These are phyloP conservation scores for Yamadazyma laniorum DNA, from an alignment of 805 yeast genomes.

Conservation along the genomic window DNA sequence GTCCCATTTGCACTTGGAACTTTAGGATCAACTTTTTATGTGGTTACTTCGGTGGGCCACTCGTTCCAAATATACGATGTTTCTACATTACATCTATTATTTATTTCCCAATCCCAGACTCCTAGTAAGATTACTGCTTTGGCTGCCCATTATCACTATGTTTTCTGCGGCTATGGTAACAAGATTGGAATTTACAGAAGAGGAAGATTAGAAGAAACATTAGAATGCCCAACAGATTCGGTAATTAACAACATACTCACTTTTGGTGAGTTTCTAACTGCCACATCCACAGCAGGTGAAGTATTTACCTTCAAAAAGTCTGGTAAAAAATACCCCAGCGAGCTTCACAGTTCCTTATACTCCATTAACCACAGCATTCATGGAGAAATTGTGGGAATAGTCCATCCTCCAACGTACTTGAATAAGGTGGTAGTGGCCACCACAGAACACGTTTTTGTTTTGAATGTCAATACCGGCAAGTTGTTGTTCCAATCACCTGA, in stretches of 20 bases:
- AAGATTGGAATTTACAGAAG: conserved; percentile 77
- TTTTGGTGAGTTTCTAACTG: conserved; percentile 80
- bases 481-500: conserved; percentile 53
- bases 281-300: conserved; percentile 40
- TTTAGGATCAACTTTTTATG: conserved; percentile 81
- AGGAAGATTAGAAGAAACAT: conserved; percentile 59
- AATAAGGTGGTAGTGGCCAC: conserved; percentile 90
- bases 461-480: conserved; percentile 78
- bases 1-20: conserved; percentile 86
- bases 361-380: conserved; percentile 53
- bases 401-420: conserved; percentile 88
- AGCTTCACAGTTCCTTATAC: conserved; percentile 61
- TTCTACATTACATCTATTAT: conserved; percentile 75
- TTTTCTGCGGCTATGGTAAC: conserved; percentile 72
- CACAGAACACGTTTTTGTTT: conserved; percentile 54
- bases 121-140: conserved; percentile 65
- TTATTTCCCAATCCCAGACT: conserved; percentile 81
- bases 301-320: conserved; percentile 55
- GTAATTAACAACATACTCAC: conserved; percentile 51
- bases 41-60: conserved; percentile 86
- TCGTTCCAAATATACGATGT: conserved; percentile 93
- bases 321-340: conserved; percentile 52
- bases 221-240: conserved; percentile 34
- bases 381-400: conserved; percentile 66
- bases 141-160: conserved; percentile 79